Base-by-base conservation (phyloP, 2,329 filamentous ascomycete species). In the Byssochlamys sp. region DNA sequence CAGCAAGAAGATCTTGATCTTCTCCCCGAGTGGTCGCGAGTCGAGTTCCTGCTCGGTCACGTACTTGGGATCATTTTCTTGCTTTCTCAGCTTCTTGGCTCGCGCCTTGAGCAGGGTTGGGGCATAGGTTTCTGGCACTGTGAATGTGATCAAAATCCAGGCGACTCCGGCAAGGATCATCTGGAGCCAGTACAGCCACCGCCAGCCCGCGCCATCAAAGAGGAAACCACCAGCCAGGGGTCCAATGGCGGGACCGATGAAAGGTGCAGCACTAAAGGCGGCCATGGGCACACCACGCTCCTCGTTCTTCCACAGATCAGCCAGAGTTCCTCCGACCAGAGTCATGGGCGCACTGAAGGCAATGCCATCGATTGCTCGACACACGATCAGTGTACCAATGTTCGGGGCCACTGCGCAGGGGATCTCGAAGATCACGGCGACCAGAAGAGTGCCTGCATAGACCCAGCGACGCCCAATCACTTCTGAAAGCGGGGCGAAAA, bases 121-220 rank as follows among this genome's bases (percentile, higher is more conserved):
- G 0, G 90, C 86, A 70, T 94, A 95, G 0, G 91, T 96, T 73
- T 95, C 91, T 1, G 90, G 89, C 0, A 95, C 86, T n/a, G 89
- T 94, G 73, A 95, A 91, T 29, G 86, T 87, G 71, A 94, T 91
- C 59, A 92, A 70, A 19, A 87, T 59, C 84, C 87, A 94, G 64
- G 87, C 82, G 53, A 86, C 69, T 12, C 79, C 84, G 27, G 87
- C 78, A 11, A 94, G 69, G 66, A 95, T 95, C 10, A 94, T 77
- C 67, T 92, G 89, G 64, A 95, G 83, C 87, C 88, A 92, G 76
- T 94, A 94, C 0, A 94, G 78, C 88, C 89, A 94, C 62, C 89
- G 78, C 90, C 90, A 94, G 39, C 86, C 86, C 0, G 78, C 74
- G 0, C 81, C 82, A 63, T 91, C 87, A 6, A 81, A 80, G 1